Evolutionary conservation across 495 filamentous ascomycete genomes (phyloP).

Genomic region (Thermochaetoides thermophila): DNA sequence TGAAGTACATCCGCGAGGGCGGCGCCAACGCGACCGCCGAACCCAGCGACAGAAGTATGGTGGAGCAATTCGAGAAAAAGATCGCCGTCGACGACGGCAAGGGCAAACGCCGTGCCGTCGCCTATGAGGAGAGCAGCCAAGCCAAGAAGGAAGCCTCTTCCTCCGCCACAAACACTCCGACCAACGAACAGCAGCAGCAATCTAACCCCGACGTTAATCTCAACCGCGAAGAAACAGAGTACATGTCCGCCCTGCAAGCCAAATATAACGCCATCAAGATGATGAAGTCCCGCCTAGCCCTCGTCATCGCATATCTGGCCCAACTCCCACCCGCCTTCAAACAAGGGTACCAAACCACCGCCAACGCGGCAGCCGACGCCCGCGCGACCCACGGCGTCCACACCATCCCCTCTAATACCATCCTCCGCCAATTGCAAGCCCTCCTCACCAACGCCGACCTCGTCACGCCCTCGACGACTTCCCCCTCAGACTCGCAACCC

Average conservation of each 20-base stretch:
- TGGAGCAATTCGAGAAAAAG: conserved; percentile 22
- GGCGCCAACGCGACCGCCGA: conserved; percentile 62
- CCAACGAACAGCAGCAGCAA: conserved; percentile 4
- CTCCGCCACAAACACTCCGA: conserved; percentile 6
- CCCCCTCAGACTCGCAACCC: conserved; percentile 5
- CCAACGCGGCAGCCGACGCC: conserved; percentile 18
- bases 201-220: conserved; percentile 35
- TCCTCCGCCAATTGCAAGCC: conserved; percentile 51
- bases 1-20: conserved; percentile 77
- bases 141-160: conserved; percentile 19
- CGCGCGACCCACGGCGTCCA: conserved; percentile 25
- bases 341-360: conserved; percentile 21
- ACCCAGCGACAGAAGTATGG: conserved; percentile 15
- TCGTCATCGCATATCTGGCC: conserved; percentile 69
- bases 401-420: conserved; percentile 44
- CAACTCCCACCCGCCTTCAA: conserved; percentile 52
- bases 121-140: conserved; percentile 14
- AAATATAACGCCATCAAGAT: conserved; percentile 88
- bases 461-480: conserved; percentile 38
- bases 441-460: conserved; percentile 47
- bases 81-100: conserved; percentile 27
- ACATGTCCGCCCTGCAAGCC: conserved; percentile 52
- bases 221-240: conserved; percentile 66
- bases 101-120: conserved; percentile 30
- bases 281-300: conserved; percentile 67